Conservation (phyloP, 2,329 filamentous ascomycete genomes). For the Coniochaeta prunicola region DNA sequence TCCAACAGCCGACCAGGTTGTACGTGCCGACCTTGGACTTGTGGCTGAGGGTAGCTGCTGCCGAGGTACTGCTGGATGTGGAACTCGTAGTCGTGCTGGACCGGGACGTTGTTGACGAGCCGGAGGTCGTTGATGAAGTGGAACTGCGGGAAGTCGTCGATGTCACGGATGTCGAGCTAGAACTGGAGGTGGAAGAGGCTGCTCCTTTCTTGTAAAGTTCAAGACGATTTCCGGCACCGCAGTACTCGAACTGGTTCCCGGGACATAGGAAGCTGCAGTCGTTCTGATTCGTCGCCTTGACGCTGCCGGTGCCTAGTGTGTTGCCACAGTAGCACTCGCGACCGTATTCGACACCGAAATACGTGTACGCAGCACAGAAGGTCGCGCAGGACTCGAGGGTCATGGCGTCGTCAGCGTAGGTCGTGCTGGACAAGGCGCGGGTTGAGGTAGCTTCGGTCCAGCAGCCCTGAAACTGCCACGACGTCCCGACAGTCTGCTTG, state of each 20-base stretch:
- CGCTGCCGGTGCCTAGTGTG: slow-evolving; percentile 3
- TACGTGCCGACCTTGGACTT: slow-evolving; percentile 35
- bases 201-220: slow-evolving; percentile 5
- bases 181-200: slow-evolving; percentile 5
- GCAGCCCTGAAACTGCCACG: slow-evolving; percentile 20
- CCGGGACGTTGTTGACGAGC: slow-evolving; percentile 32
- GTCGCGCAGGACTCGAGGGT: slow-evolving; percentile 22
- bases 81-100: slow-evolving; percentile 14
- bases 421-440: slow-evolving; percentile 14
- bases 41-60: slow-evolving; percentile 22
- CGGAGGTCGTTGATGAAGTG: slow-evolving; percentile 29
- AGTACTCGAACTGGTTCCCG: background rate
- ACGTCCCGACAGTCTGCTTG: slow-evolving; percentile 11
- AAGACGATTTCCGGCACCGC: slow-evolving; percentile 2
- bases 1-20: slow-evolving; percentile 36
- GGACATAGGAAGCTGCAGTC: slow-evolving; percentile 2
- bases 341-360: slow-evolving; percentile 29
- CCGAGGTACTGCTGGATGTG: slow-evolving; percentile 9
- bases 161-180: background rate
- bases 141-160: slow-evolving; percentile 8
- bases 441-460: slow-evolving; percentile 19
- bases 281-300: background rate
- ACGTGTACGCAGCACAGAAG: slow-evolving; percentile 20
- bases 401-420: slow-evolving; percentile 18
- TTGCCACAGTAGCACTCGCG: slow-evolving; percentile 18